These are phyloP conservation scores for Pisolithus orientalis DNA, from an alignment of 768 basidiomycete genomes.

Conservation along the genomic window DNA sequence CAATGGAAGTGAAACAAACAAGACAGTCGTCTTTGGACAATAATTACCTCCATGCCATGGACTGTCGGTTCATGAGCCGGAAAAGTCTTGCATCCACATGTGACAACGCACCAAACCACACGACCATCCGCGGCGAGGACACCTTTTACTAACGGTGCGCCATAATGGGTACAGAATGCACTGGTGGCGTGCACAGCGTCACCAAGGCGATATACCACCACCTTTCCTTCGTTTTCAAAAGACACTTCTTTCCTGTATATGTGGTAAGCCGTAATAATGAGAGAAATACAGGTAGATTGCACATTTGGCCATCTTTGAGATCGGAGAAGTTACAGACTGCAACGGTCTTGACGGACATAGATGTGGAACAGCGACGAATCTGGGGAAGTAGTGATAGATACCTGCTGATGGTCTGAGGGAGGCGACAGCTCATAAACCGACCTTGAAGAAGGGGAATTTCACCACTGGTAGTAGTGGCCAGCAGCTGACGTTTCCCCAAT, in stretches of 20 bases:
- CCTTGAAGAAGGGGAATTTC: not conserved
- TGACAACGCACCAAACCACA: constrained; percentile 59
- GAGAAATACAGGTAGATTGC: constrained; percentile 6
- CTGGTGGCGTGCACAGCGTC: constrained; percentile 74
- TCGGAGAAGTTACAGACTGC: constrained; percentile 43
- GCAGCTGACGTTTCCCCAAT: too few species aligned
- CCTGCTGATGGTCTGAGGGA: not conserved
- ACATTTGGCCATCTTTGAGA: constrained; percentile 54
- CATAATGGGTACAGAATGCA: constrained; percentile 89
- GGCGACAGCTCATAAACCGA: not conserved
- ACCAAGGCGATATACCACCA: constrained; percentile 70
- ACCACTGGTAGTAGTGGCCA: too few species aligned
- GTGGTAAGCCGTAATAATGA: not conserved
- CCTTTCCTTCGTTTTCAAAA: constrained; percentile 69
- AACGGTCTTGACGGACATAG: constrained; percentile 36
- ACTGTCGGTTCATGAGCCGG: constrained; percentile 30
- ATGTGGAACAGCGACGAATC: not conserved
- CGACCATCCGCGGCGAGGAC: constrained; percentile 73
- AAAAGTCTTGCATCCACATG: not conserved
- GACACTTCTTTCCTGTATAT: constrained; percentile 69
- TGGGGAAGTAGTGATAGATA: not conserved
- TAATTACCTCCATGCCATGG: constrained; percentile 81
- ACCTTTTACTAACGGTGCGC: constrained; percentile 81
- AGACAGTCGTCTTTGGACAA: not conserved
- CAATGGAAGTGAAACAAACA: too few species aligned